Conservation (phyloP, 2,329 filamentous ascomycete species). For the Penicillium fuscoglaucum region DNA sequence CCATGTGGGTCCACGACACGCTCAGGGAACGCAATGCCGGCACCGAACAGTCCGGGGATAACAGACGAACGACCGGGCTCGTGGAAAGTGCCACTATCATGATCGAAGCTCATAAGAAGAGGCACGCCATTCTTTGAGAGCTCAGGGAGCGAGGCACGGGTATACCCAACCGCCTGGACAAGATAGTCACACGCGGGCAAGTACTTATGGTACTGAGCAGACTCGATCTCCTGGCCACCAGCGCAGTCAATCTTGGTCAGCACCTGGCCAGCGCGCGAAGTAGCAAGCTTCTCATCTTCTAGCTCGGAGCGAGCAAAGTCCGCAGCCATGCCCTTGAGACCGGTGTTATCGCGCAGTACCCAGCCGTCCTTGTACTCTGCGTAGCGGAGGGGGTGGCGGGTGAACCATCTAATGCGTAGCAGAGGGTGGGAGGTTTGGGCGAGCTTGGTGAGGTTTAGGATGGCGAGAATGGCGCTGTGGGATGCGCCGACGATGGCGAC, state of each 20-base stretch:
- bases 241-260: slow-evolving; percentile 51
- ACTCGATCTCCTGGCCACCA: slow-evolving; percentile 40
- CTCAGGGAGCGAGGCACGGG: slow-evolving; percentile 51
- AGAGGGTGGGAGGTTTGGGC: slow-evolving; percentile 53
- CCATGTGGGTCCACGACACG: slow-evolving; percentile 60
- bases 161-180: slow-evolving; percentile 62
- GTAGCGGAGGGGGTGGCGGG: slow-evolving; percentile 60
- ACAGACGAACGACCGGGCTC: slow-evolving; percentile 42
- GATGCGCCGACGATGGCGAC: slow-evolving; percentile 63
- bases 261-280: slow-evolving; percentile 49
- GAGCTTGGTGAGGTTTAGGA: slow-evolving; percentile 60
- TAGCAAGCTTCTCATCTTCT: slow-evolving; percentile 52
- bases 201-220: slow-evolving; percentile 47
- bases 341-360: slow-evolving; percentile 66
- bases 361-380: slow-evolving; percentile 63
- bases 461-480: slow-evolving; percentile 63
- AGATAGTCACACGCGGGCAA: slow-evolving; percentile 55
- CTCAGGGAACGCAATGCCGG: slow-evolving; percentile 65
- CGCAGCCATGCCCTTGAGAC: slow-evolving; percentile 62
- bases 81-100: slow-evolving; percentile 48
- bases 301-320: slow-evolving; percentile 60
- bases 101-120: slow-evolving; percentile 33
- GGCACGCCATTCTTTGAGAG: slow-evolving; percentile 41
- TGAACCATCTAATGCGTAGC: slow-evolving; percentile 63
- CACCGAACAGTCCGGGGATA: slow-evolving; percentile 58